Evolutionary conservation across 805 yeast genomes (phyloP), one percentile per base, ranked within the genome.

Genomic region (Hanseniaspora guilliermondii): DNA sequence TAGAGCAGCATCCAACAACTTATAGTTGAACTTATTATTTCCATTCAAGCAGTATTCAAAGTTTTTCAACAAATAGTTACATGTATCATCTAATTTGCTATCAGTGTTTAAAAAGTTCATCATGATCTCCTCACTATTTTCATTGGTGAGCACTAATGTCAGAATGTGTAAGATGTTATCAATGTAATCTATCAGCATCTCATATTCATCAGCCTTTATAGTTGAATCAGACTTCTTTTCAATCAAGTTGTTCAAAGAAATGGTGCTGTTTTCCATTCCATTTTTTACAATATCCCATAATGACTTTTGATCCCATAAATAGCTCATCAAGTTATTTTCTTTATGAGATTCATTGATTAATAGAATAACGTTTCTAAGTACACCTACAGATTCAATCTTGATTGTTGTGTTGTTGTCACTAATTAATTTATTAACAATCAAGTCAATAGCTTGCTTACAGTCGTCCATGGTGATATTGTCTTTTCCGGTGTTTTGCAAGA

Each of bases 281-380:
- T 65, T 58, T 47, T 74, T 76, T 40, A 87, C 73, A 27, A 76
- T 68, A 0, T 76, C 72, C 85, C 95, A 82, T 41, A 91, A 79
- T 58, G 84, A 80, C 17, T 80, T 79, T 64, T 97, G 45, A 27
- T 44, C 77, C 85, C 94, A 84, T 53, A 85, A 65, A 65, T 77
- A 79, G 21, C 78, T 76, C 27, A 87, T 79, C 37, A 87, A 76
- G 58, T 87, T 95, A 60, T 86, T 82, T 21, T 96, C 97, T 68
- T 52, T 52, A 39, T 44, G 36, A 12, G 24, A 52, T 22, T 39
- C 42, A 16, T 39, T 39, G 14, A 39, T 44, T 19, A 54, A 48
- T 53, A 87, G 73, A 2, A 84, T 82, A 55, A 91, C 64, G 63
- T 85, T 87, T 64, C 96, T 76, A 58, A 93, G 69, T 24, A 91